Base-by-base conservation (phyloP, 495 filamentous ascomycete genomes). In the Aspergillus indologenus region DNA sequence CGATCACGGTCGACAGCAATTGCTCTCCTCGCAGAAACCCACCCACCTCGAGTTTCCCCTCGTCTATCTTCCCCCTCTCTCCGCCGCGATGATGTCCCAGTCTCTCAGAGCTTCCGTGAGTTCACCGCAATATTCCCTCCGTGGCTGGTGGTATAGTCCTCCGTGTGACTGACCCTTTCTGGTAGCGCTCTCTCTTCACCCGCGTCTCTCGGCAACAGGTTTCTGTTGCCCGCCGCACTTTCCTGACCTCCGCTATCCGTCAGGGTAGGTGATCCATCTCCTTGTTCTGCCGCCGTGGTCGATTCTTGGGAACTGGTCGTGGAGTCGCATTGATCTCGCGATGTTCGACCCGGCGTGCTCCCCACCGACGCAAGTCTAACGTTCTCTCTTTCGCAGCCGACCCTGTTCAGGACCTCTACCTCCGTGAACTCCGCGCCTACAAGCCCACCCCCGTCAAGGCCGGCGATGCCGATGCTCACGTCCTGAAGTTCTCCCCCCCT, bases 341-440 rank as follows among this genome's bases (percentile, higher is more conserved):
- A 47, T 48, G 19, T 18, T 45, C 12, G 40, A 11, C 43, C 40
- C 5, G n/a, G 22, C 45, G 23, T 42, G 40, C 14, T 5, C 14
- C 6, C 9, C 53, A 29, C 15, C 46, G 19, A 52, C 42, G 57
- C 47, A 56, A 53, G 42, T 58, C 61, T 66, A 62, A 61, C 47
- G 34, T 40, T 40, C 34, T 40, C 34, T 40, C 54, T 31, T 53
- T 22, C 69, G 58, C 72, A 98, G 95, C 87, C 79, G 94, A 99
- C 77, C 82, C 94, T 62, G 88, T 99, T 64, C 94, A 96, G 79
- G 93, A 97, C 63, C 85, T 99, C 67, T 99, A 98, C 84, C 87
- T 99, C 66, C 85, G 85, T 65, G 93, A 97, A 75, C 86, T 99
- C 65, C 92, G 90, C 74, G 82, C 84, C 75, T 97, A 93, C 87